These are phyloP conservation scores for Tylopilus sp. DNA, from an alignment of 768 basidiomycete genomes.

Conservation along the genomic window DNA sequence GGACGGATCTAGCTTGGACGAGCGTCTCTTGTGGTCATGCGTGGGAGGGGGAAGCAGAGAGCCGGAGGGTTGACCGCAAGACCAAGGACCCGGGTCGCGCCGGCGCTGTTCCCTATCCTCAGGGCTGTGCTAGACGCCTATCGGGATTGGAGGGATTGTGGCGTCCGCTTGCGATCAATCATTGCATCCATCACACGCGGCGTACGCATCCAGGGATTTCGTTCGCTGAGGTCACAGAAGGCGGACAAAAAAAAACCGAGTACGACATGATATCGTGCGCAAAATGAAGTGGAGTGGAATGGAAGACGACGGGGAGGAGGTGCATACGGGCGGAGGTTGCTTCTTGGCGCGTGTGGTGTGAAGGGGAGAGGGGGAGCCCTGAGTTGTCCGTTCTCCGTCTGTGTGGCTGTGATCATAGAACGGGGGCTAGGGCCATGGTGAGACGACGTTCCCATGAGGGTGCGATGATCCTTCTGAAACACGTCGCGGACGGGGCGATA, in stretches of 20 bases:
- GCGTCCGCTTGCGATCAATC: slow-evolving; percentile 11
- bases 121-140: slow-evolving; percentile 1
- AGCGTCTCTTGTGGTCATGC: background rate
- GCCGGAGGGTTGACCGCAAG: too few relatives aligned
- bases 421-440: background rate
- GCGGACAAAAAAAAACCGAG: too few relatives aligned
- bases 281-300: slow-evolving; percentile 14
- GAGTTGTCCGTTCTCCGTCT: background rate
- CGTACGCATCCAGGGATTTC: background rate
- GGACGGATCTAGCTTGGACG: slow-evolving; percentile 5
- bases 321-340: background rate
- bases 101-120: background rate
- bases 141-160: background rate
- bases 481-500: background rate
- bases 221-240: slow-evolving; percentile 13
- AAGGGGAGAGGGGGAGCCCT: background rate
- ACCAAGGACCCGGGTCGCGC: background rate
- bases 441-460: background rate
- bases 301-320: slow-evolving; percentile 3
- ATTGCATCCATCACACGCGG: slow-evolving; percentile 11
- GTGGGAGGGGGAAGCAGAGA: background rate
- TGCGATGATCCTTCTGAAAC: background rate
- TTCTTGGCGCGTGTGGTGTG: slow-evolving; percentile 5
- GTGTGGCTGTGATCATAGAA: background rate
- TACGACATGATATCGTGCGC: background rate